Base-by-base conservation (phyloP, 148 eudicot species). In the Simmondsia chinensis region DNA sequence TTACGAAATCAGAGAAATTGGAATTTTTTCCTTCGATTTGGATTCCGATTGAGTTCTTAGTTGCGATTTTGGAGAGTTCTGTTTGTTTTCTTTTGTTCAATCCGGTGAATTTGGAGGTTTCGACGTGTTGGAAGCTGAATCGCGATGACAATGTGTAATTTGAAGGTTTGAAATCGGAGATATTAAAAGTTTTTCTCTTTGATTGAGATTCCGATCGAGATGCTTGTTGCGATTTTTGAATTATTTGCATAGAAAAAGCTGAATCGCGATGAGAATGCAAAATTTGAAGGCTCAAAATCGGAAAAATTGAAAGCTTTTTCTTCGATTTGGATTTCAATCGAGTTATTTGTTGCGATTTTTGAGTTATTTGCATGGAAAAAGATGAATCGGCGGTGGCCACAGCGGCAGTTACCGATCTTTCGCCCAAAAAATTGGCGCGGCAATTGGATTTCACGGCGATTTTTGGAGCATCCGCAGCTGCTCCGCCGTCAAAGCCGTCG, bases 391-490 rank as follows among this genome's bases (percentile, higher is more conserved):
- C 64, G 37, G 58, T 24, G 28, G 46, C 44, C 13, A 15, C 51
- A 35, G 28, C 43, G 49, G 47, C 38, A 5, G 40, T 45, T 10
- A 31, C 54, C n/a, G 63, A 48, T 32, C 35, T 63, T 8, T 38
- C 32, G 29, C 43, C 44, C 26, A 60, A 59, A 35, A 69, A 58
- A 54, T 59, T 63, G 35, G 72, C 64, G 47, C 65, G 80, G 29
- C 85, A 78, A 48, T 56, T 78, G 39, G 77, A 78, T 67, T 77
- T 77, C 50, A 39, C 73, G 29, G 62, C 68, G 31, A 47, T 24
- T 38, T 46, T 43, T 14, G 42, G 46, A 12, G 57, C 66, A 2
- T 34, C 75, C 48, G 64, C 49, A 30, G 39, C 43, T 43, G 26
- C 38, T 47, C 54, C 73, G 33, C 48, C 32, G 15, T 46, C 57